These are phyloP conservation scores for Nakaseomyces sp. DNA, from an alignment of 1,139 yeast genomes.

Conservation along the genomic window DNA sequence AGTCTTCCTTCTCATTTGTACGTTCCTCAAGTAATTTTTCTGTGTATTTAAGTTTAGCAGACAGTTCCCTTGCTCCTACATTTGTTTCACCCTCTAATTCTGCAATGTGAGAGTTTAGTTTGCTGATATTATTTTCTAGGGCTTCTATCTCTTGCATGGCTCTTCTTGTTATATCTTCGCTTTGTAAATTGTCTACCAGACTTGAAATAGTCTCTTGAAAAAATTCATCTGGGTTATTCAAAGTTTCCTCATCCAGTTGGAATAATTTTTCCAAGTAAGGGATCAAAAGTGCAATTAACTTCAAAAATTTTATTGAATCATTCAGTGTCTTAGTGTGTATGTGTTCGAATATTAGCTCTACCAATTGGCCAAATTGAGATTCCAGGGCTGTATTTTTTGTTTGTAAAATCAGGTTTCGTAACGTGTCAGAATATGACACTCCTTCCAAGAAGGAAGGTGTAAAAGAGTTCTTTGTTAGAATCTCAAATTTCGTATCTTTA, in stretches of 20 bases:
- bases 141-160: slow-evolving; percentile 64
- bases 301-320: slow-evolving; percentile 30
- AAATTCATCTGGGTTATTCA: slow-evolving; percentile 39
- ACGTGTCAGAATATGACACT: slow-evolving; percentile 16
- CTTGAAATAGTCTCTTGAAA: slow-evolving; percentile 68
- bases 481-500: slow-evolving; percentile 1
- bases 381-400: slow-evolving; percentile 24
- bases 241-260: slow-evolving; percentile 48
- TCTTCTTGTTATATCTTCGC: slow-evolving; percentile 75
- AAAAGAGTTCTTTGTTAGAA: neutral
- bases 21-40: slow-evolving; percentile 48
- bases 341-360: slow-evolving; percentile 18
- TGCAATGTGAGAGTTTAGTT: slow-evolving; percentile 38
- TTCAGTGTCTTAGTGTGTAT: slow-evolving; percentile 24
- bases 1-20: slow-evolving; percentile 48
- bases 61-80: slow-evolving; percentile 47
- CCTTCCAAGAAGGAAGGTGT: slow-evolving; percentile 6
- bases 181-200: slow-evolving; percentile 60
- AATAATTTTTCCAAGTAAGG: slow-evolving; percentile 25
- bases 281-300: slow-evolving; percentile 5
- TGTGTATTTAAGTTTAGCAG: slow-evolving; percentile 58
- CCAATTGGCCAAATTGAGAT: slow-evolving; percentile 17
- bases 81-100: slow-evolving; percentile 57
- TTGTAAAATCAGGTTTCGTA: slow-evolving; percentile 16
- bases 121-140: slow-evolving; percentile 47